A percentile compares a stretch with the other conserved stretches of the same genome.
Conservation (phyloP, 805 yeast genomes). For the Metschnikowia aberdeeniae region DNA sequence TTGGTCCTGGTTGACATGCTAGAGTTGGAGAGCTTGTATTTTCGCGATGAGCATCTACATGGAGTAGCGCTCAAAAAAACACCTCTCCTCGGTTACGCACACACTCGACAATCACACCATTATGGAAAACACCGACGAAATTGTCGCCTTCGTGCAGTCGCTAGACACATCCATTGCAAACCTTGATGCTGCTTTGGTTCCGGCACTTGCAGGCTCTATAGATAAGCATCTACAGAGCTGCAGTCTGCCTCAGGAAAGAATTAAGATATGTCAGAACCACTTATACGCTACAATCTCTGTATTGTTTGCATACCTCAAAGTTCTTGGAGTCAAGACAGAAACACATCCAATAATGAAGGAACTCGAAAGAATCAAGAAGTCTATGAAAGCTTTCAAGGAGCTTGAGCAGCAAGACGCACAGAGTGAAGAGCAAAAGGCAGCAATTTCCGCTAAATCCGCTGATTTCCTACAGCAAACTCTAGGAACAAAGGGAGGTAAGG, state of each 20-base stretch:
- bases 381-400: slow-evolving; percentile 55
- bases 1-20: slow-evolving; percentile 43
- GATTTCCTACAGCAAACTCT: slow-evolving; percentile 45
- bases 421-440: slow-evolving; percentile 19
- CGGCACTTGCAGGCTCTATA: slow-evolving; percentile 35
- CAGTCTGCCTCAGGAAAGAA: slow-evolving; percentile 21
- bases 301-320: slow-evolving; percentile 55
- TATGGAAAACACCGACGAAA: slow-evolving; percentile 47
- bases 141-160: slow-evolving; percentile 36
- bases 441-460: slow-evolving; percentile 36
- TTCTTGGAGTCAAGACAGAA: slow-evolving; percentile 53
- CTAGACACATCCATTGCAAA: slow-evolving; percentile 35
- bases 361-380: slow-evolving; percentile 60
- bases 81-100: background rate
- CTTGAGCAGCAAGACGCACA: slow-evolving; percentile 23
- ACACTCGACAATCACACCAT: background rate
- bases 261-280: slow-evolving; percentile 33
- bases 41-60: slow-evolving; percentile 18
- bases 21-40: background rate
- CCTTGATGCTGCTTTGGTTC: slow-evolving; percentile 31
- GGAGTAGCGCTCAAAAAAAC: background rate
- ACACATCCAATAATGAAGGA: slow-evolving; percentile 65
- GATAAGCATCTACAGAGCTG: slow-evolving; percentile 31
- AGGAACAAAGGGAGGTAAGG: slow-evolving; percentile 33
- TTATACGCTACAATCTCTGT: slow-evolving; percentile 55